Evolutionary conservation across 768 basidiomycete genomes (phyloP).

Genomic region (Suillus decipiens): DNA sequence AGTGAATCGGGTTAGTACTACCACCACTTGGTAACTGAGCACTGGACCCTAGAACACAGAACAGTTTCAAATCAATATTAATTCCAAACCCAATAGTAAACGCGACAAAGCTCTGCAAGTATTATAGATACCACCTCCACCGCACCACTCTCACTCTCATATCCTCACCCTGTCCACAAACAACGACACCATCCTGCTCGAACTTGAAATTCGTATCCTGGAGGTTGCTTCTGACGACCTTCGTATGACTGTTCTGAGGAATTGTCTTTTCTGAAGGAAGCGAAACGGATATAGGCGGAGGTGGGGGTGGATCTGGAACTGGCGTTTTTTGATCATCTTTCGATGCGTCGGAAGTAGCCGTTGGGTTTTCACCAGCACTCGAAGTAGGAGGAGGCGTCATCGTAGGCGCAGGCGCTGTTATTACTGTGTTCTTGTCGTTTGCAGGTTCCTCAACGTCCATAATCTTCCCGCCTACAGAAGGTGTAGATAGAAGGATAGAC

Average conservation of each 20-base stretch:
- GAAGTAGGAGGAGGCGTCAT: background rate
- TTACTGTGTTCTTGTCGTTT: background rate
- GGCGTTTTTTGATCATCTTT: background rate
- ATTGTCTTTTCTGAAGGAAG: background rate
- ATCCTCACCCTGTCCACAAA: constrained; percentile 13
- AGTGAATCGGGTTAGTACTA: background rate
- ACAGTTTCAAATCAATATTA: background rate
- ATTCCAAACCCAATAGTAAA: constrained; percentile 1
- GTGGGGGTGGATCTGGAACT: background rate
- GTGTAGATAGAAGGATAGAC: background rate
- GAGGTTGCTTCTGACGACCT: constrained; percentile 21
- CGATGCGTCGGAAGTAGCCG: background rate
- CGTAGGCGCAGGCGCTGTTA: background rate
- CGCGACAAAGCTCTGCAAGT: background rate
- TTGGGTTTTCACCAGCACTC: background rate
- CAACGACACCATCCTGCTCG: constrained; percentile 20
- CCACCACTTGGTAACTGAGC: background rate
- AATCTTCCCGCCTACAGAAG: background rate
- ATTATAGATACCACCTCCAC: constrained; percentile 27
- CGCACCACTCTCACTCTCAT: constrained; percentile 28
- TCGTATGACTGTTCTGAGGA: constrained; percentile 1
- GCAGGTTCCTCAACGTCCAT: background rate
- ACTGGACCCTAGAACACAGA: background rate
- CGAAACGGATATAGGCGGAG: background rate
- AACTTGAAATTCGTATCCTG: constrained; percentile 24